Base-by-base conservation (phyloP, 2,329 filamentous ascomycete species). In the Calonectria crousiana region DNA sequence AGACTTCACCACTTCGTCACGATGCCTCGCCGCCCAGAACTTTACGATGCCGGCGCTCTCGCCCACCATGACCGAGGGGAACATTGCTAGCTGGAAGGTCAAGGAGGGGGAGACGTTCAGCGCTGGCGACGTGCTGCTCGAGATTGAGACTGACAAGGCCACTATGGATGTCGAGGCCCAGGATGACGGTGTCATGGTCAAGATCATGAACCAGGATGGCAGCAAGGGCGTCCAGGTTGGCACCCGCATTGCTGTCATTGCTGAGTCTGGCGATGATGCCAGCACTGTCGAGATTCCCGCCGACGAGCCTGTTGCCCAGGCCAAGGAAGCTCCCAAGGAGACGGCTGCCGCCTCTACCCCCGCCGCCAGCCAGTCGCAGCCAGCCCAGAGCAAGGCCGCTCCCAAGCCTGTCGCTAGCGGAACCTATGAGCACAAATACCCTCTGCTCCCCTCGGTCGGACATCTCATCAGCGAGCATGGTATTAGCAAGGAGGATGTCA, bases 161-260 rank as follows among this genome's bases (percentile, higher is more conserved):
- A 95, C 95, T 71, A 98, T 98, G 95, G 95, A 98, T 80, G 95
- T 98, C 32, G 95, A 98, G 88, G 95, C 95, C 51, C 95, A 97
- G 86, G 95, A 98, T 56, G 95, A 97, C 82, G 95, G 95, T 52
- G 88, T 96, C 79, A 87, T 98, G 84, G 92, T 95, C 83, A 97
- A 97, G 89, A 96, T 98, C 80, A 91, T 92, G 82, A 88, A 92
- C 82, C 87, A 87, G 53, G 93, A 95, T 82, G 95, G 95, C 69
- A 90, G 90, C 84, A 97, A 97, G 87, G 89, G 88, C 60, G 90
- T 98, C 44, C 90, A 94, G 84, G 95, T 98, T 69, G 95, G 95
- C 77, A 88, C 90, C 60, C 90, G 95, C 80, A 98, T 98, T 87
- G 95, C 92, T 56, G 94, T 98, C 74, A 88, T 96, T 67, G 95